Percentiles rank a stretch among this genome's conserved stretches.
phyloP scores from a whole-genome alignment of 495 filamentous ascomycete genomes.

The Tuber magnatum region DNA sequence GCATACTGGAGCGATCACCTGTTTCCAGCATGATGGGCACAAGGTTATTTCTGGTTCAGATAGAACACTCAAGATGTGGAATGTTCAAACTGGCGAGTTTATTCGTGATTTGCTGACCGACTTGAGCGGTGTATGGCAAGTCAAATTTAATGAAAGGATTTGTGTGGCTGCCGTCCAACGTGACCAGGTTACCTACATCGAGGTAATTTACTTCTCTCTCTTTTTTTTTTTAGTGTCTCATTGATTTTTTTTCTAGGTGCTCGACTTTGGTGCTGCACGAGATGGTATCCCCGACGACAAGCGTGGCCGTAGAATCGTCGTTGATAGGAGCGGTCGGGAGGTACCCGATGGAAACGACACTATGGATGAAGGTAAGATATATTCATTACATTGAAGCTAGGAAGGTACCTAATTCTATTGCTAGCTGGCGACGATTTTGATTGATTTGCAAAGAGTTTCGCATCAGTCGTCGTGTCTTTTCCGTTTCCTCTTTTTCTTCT shows the following conservation, averaged over 20 bases:
- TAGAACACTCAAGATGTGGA: conserved; percentile 97
- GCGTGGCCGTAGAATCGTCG: conserved; percentile 71
- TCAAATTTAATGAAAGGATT: conserved; percentile 90
- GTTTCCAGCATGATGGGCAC: conserved; percentile 94
- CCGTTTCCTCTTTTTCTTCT: conserved; percentile 17
- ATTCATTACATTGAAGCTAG: not conserved
- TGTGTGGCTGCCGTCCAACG: conserved; percentile 97
- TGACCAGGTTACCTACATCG: conserved; percentile 84
- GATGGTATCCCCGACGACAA: conserved; percentile 68
- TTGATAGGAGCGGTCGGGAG: conserved; percentile 57
- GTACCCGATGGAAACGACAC: conserved; percentile 35
- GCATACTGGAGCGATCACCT: conserved; percentile 95
- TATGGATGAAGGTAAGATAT: conserved; percentile 38
- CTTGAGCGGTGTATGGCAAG: conserved; percentile 94
- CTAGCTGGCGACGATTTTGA: conserved; percentile 11
- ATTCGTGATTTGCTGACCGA: conserved; percentile 93
- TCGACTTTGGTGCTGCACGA: conserved; percentile 84
- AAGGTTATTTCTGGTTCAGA: conserved; percentile 97
- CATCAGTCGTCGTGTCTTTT: conserved; percentile 26
- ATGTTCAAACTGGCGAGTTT: conserved; percentile 83
- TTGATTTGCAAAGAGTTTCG: conserved; percentile 32
- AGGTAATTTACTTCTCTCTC: conserved; percentile 54
- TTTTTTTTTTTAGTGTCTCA: conserved; percentile 12
- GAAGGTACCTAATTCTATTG: conserved; percentile 3
- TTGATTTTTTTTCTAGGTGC: conserved; percentile 51